Base-by-base conservation (phyloP, 306 rosid genomes). In the Cucumis sativus region DNA sequence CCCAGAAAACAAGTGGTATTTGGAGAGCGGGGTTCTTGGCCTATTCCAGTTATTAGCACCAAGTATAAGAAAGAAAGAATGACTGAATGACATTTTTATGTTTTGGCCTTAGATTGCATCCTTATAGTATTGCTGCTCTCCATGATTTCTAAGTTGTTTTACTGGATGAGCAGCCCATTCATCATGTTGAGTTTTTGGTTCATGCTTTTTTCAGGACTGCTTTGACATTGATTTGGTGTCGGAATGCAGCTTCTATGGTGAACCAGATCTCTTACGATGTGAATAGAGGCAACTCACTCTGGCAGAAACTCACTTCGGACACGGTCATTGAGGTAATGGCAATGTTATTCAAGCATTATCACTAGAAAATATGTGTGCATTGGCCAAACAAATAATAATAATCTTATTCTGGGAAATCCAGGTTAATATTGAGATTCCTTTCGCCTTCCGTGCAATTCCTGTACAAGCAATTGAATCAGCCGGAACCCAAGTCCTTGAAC, bases 201-300 rank as follows among this genome's bases (percentile, higher is more conserved):
- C 82, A 82, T 88, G 80, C 86, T 70, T 83, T 85, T 88, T 88
- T 84, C 89, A 83, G 94, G 87, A 85, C 85, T 84, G 80, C 79
- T 83, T 88, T 94, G 88, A 91, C 91, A 86, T 85, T 91, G 87
- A 82, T 89, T 89, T 94, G 88, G 85, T 90, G 78, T 89, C 88
- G 89, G 92, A 85, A 88, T 87, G 92, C 97, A 95, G 98, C 98
- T 88, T 81, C 84, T 63, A 92, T 95, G 98, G 95, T 92, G 87
- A 95, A 95, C 87, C 85, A 83, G 82, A 86, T 95, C 79, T 89
- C 97, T 4, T 95, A 97, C 82, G 91, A 79, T 52, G 87, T 82
- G 75, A 70, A 79, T 10, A 74, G 81, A 75, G 61, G 65, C 70
- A 87, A 78, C 77, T 82, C 88, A 49, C 82, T 82, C 54, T 72